Conservation (phyloP, 768 basidiomycete species). For the Phaeotremella skinneri region DNA sequence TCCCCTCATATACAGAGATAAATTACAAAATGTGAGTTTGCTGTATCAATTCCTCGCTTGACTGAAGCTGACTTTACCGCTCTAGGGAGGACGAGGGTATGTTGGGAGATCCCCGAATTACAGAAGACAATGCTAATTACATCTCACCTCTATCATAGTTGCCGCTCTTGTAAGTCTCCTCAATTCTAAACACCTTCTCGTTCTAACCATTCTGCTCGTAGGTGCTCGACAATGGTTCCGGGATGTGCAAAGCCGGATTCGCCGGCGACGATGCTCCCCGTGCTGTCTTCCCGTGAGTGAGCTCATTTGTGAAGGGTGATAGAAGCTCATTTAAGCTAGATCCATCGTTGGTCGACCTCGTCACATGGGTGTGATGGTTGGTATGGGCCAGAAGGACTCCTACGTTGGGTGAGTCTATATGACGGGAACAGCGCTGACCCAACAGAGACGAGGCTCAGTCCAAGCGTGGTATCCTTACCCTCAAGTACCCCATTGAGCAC, state of each 20-base stretch:
- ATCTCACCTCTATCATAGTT: conserved; percentile 21
- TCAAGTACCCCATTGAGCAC: conserved; percentile 93
- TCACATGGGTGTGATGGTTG: conserved; percentile 94
- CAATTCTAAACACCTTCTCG: not conserved
- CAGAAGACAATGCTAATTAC: not conserved
- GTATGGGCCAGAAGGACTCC: conserved; percentile 95
- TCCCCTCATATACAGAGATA: conserved; percentile 18
- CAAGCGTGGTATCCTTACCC: conserved; percentile 88
- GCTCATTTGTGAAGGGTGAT: not conserved
- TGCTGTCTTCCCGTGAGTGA: conserved; percentile 88
- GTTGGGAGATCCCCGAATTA: conserved; percentile 2
- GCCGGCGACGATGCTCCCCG: conserved; percentile 83
- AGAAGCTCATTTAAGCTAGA: conserved; percentile 32
- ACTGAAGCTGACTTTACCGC: not conserved
- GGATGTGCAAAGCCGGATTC: conserved; percentile 99
- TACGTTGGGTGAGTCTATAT: conserved; percentile 71
- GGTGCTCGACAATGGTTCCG: conserved; percentile 61
- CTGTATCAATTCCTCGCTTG: not conserved
- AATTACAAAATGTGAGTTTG: conserved; percentile 34
- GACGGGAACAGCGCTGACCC: conserved; percentile 10
- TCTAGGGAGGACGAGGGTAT: conserved; percentile 36
- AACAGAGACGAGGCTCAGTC: conserved; percentile 83
- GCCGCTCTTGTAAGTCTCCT: conserved; percentile 38
- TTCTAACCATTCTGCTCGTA: conserved; percentile 5
- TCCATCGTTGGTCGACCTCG: conserved; percentile 93